Evolutionary conservation across 139 green algal species (phyloP).

Genomic region (Ulvella scutata): DNA sequence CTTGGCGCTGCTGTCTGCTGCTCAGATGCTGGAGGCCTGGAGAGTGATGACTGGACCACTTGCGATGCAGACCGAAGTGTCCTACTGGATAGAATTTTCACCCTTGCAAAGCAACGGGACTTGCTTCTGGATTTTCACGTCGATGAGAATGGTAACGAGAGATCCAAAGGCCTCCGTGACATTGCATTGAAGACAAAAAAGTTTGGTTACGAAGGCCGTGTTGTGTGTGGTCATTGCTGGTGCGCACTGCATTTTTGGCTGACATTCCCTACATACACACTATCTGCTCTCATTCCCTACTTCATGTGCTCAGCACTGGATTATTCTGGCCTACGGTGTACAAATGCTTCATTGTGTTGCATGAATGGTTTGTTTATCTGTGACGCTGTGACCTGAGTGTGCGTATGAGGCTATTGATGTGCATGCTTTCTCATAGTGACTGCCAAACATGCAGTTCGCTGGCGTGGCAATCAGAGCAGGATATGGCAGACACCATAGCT

Average conservation of each 20-base stretch:
- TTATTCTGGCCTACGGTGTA: not conserved
- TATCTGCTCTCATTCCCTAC: not conserved
- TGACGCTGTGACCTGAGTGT: not conserved
- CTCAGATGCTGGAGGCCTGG: conserved; percentile 33
- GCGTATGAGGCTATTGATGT: not conserved
- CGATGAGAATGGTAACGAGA: conserved; percentile 59
- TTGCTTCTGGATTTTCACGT: conserved; percentile 61
- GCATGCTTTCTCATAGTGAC: not conserved
- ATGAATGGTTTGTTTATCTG: not conserved
- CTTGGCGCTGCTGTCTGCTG: conserved; percentile 55
- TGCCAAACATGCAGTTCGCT: conserved; percentile 32
- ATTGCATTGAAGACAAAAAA: conserved; percentile 37
- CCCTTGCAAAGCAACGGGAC: conserved; percentile 33
- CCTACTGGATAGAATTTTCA: conserved; percentile 56
- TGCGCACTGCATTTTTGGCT: too few relatives aligned
- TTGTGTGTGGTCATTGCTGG: conserved; percentile 65
- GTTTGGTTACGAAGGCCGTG: conserved; percentile 36
- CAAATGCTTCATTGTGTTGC: not conserved
- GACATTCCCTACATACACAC: not conserved
- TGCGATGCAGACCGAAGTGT: conserved; percentile 33
- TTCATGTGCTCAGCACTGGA: not conserved
- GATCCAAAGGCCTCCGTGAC: conserved; percentile 37
- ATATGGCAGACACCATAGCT: conserved; percentile 22
- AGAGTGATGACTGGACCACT: conserved; percentile 49
- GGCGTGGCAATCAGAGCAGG: conserved; percentile 21